phyloP scores from a whole-genome alignment of 2,329 filamentous ascomycete genomes.

The Aureobasidium sp. region DNA sequence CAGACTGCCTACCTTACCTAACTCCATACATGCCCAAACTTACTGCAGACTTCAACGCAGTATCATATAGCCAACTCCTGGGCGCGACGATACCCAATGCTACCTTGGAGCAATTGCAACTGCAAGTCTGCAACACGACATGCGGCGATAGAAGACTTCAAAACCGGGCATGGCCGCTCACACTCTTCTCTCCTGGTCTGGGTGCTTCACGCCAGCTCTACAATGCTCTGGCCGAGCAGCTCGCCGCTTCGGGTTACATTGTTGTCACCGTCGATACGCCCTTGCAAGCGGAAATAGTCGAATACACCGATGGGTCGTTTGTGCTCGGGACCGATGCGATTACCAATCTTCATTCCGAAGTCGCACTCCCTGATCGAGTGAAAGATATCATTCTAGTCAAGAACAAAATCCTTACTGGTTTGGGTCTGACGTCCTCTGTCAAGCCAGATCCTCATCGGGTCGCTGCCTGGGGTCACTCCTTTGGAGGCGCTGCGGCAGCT shows the following conservation, averaged over 20 bases:
- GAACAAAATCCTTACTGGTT: background rate
- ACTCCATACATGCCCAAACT: background rate
- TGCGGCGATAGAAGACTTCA: background rate
- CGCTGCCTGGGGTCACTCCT: constrained; percentile 1
- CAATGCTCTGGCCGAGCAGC: constrained; percentile 36
- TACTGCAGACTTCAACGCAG: background rate
- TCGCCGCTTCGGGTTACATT: constrained; percentile 42
- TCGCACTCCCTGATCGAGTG: background rate
- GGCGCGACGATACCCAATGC: background rate
- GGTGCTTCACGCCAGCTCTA: constrained; percentile 40
- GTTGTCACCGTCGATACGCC: constrained; percentile 47
- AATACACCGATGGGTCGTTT: constrained; percentile 28
- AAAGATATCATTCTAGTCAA: background rate
- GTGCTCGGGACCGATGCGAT: background rate
- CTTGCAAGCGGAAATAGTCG: constrained; percentile 39
- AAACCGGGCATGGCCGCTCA: background rate
- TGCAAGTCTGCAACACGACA: background rate
- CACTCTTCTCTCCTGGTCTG: constrained; percentile 38
- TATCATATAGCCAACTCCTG: background rate
- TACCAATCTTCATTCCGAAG: background rate
- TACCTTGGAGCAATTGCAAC: background rate
- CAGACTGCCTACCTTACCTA: background rate
- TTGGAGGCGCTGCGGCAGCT: background rate
- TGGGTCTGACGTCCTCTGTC: background rate
- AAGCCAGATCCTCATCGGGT: background rate